A percentile compares a stretch with the other conserved stretches of the same genome.
These are phyloP conservation scores for Calamus simplicifolius DNA, from an alignment of 176 grass and related monocot species.

Conservation along the genomic window DNA sequence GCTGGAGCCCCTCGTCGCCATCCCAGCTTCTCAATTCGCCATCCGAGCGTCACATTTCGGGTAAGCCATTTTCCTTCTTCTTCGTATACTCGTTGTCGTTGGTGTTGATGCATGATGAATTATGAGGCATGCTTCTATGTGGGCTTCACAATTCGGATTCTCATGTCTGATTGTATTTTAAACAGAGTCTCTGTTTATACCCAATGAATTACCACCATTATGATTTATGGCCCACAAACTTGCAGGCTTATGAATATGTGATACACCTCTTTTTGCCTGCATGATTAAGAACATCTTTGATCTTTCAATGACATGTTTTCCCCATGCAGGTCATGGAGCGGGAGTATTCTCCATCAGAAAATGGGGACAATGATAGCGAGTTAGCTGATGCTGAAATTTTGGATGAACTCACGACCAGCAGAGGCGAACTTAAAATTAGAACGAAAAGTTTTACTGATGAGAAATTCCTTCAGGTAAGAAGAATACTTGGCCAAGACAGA, in stretches of 20 bases:
- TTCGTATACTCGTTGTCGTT: too few species aligned
- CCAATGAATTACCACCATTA: too few species aligned
- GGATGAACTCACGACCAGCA: constrained; percentile 69
- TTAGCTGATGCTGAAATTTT: constrained; percentile 66
- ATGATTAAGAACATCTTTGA: too few species aligned
- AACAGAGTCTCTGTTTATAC: too few species aligned
- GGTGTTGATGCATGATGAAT: too few species aligned
- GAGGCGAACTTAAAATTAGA: constrained; percentile 79
- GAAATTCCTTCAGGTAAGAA: constrained; percentile 45
- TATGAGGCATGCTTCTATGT: too few species aligned
- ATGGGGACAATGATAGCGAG: constrained; percentile 10
- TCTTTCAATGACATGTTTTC: not conserved
- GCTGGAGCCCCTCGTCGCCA: constrained; percentile 29
- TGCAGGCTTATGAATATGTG: too few species aligned
- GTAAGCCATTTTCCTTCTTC: constrained; percentile 14
- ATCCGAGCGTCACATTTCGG: not conserved
- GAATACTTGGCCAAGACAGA: too few species aligned
- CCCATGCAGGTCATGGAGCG: constrained; percentile 28
- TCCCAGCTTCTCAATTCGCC: constrained; percentile 4
- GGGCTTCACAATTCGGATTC: too few species aligned
- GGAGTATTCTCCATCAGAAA: constrained; percentile 17
- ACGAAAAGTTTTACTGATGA: constrained; percentile 37
- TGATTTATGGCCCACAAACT: too few species aligned
- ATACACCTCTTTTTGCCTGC: too few species aligned
- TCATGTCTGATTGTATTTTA: too few species aligned